These are phyloP conservation scores for Fraxinus americana DNA, from an alignment of 257 asterid species.

Conservation along the genomic window DNA sequence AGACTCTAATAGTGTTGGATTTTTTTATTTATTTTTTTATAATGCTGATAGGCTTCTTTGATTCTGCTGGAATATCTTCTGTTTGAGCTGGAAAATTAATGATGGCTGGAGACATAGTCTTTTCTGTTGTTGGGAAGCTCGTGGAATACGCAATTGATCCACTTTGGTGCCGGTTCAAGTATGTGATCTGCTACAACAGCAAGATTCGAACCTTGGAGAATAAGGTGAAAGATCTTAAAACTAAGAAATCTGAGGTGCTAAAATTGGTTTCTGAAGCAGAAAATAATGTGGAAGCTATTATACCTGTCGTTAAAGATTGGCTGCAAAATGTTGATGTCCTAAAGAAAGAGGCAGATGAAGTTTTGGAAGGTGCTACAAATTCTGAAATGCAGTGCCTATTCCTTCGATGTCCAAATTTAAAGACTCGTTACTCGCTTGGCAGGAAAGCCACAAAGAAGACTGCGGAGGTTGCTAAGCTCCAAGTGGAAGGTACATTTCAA, in stretches of 20 bases:
- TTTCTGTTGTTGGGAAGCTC: neutral
- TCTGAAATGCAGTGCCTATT: neutral
- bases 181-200: neutral
- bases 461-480: neutral
- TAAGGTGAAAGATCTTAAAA: too few relatives aligned
- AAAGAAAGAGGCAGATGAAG: neutral
- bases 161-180: neutral
- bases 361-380: neutral
- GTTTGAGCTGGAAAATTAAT: too few relatives aligned
- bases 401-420: neutral
- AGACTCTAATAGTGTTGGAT: too few relatives aligned
- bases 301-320: constrained; percentile 16
- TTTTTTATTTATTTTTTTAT: too few relatives aligned
- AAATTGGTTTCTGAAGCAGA: too few relatives aligned
- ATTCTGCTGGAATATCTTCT: too few relatives aligned
- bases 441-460: constrained; percentile 14
- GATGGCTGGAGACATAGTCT: neutral
- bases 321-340: neutral
- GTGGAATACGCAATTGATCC: neutral
- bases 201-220: neutral
- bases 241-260: too few relatives aligned
- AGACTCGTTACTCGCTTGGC: constrained; percentile 3
- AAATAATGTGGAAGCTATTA: too few relatives aligned
- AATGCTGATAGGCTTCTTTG: too few relatives aligned
- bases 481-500: neutral